Evolutionary conservation across 2,329 filamentous ascomycete genomes (phyloP), one percentile per base, ranked within the genome.

Genomic region (Neospermospora avenae): DNA sequence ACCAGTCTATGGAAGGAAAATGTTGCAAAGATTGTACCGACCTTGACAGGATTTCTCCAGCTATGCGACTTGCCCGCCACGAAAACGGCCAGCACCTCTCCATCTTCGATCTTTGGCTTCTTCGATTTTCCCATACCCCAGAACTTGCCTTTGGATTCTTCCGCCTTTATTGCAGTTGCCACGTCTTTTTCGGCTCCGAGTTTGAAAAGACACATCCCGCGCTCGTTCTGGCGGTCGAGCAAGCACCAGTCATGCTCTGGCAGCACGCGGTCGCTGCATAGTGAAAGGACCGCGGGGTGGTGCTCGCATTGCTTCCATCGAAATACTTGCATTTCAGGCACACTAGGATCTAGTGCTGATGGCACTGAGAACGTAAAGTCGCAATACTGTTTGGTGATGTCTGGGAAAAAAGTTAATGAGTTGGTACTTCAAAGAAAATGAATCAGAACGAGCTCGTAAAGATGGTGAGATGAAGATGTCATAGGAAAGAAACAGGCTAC

Each of bases 141-240:
- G 16, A 18, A 28, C 16, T 52, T 52, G 28, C 16, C 28, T 37
- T 18, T 52, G 31, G 7, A 7, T 39, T 39, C 35, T 39, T 39
- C 35, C 13, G 13, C 48, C 6, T 31, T 20, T 8, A 7, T 18
- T 6, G 31, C 48, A 24, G 48, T 18, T 37, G 48, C 28, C 16
- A 37, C 28, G 18, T 35, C 48, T 16, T 6, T n/a, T 11, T 18
- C 25, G 28, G 16, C 6, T n/a, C 44, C 25, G 48, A 52, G 25
- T n/a, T 20, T 24, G 48, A 52, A 52, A 3, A 52, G 48, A 37
- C 48, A 52, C 48, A 52, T 52, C 2, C 48, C 48, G 3, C 48
- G 48, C n/a, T 52, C 48, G 28, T 52, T 52, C 22, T 52, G 20
- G n/a, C 48, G 48, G 48, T 37, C 48, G 25, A 52, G 48, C 48